Base-by-base conservation (phyloP, 1,284 basidiomycete species). In the Anthracocystis walkeri region DNA sequence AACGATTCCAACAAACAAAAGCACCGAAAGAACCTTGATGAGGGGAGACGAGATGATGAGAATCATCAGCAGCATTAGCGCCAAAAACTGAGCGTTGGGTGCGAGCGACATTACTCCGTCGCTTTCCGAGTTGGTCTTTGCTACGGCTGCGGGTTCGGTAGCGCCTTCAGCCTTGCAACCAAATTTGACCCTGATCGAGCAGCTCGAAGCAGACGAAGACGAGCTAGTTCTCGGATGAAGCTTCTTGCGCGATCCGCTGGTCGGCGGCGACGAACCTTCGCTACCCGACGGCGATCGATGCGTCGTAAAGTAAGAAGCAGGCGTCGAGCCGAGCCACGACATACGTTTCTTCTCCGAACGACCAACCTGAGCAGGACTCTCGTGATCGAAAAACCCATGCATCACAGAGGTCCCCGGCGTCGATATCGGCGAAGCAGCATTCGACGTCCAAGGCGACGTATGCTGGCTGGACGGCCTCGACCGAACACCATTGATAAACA, bases 21-120 rank as follows among this genome's bases (percentile, higher is more conserved):
- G 14, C 11, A 75, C 63, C n/a, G 72, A 75, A n/a, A 75, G 56
- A 18, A 75, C 25, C 53, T 75, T 75, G 56, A 75, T 75, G 31
- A 75, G 63, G 0, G 72, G 66, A 6, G 72, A 75, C 18, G 72
- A 75, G 52, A 75, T 65, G 48, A 75, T 63, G 29, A 75, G 31
- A 14, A 75, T 65, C 62, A 75, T 49, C 25, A 75, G 58, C 42
- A 75, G 63, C 58, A 74, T 58, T 33, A 75, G 44, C 3, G 58
- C 66, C 35, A 65, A 48, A 45, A 65, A 75, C 12, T 75, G 66
- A 6, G 66, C 66, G 25, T 75, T 75, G 4, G 72, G 72, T 1
- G 46, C 50, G 16, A 69, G 18, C 23, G 63, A 38, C 33, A 38
- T n/a, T 7, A 53, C 46, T n/a, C 48, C 11, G 14, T 5, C 35